Conservation (phyloP, 2,329 filamentous ascomycete species). For the Pseudofabraea citricarpa region DNA sequence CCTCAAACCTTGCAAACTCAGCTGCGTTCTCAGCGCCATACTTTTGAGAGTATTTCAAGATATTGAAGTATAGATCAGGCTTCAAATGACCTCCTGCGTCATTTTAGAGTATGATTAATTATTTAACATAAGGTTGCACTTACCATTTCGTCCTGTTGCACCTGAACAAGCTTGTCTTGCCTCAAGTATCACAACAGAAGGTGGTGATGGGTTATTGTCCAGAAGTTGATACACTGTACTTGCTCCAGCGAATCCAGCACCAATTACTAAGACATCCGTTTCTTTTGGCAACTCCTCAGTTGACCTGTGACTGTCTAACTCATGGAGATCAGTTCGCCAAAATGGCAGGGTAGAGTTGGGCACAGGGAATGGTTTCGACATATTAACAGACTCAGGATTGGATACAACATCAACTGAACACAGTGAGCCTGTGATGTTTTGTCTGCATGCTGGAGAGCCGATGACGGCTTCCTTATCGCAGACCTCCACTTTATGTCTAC, state of each 20-base stretch:
- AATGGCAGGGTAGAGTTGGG: constrained; percentile 7
- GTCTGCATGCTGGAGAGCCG: no score
- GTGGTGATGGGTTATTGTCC: constrained; percentile 17
- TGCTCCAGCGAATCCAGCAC: constrained; percentile 17
- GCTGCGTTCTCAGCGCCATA: constrained; percentile 31
- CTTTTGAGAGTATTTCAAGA: constrained; percentile 22
- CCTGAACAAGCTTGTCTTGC: constrained; percentile 32
- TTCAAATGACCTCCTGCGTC: constrained; percentile 36
- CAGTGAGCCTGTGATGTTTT: no score
- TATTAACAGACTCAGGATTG: no score
- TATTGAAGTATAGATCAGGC: constrained; percentile 33
- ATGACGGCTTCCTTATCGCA: no score
- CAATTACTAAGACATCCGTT: constrained; percentile 20
- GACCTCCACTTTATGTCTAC: no score
- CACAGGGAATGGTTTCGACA: constrained; percentile 1
- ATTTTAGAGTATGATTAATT: no score
- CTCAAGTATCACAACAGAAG: constrained; percentile 33
- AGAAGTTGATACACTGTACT: constrained; percentile 21
- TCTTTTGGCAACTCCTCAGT: constrained; percentile 12
- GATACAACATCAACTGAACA: no score
- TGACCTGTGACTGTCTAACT: constrained; percentile 12
- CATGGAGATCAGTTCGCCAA: constrained; percentile 12
- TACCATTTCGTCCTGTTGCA: constrained; percentile 38
- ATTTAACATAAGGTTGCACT: constrained; percentile 5
- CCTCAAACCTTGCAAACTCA: constrained; percentile 34